Evolutionary conservation across 805 yeast species (phyloP).

Genomic region (Starmerella potacharoeniae): DNA sequence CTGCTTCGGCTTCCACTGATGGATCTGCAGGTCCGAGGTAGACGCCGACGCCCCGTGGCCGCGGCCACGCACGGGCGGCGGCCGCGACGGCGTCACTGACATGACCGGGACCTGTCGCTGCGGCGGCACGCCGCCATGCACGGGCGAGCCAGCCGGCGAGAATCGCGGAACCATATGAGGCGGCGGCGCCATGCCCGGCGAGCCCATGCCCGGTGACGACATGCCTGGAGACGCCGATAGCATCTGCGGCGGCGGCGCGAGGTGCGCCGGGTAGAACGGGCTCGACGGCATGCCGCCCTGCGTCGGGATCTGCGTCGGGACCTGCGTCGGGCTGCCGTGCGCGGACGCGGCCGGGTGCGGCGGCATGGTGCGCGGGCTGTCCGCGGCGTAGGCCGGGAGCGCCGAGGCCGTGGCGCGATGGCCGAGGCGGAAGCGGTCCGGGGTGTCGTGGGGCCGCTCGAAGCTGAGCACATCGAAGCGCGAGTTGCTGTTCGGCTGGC

Average conservation of each 20-base stretch:
- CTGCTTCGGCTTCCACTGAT: constrained; percentile 21
- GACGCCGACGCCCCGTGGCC: constrained; percentile 9
- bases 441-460: constrained; percentile 15
- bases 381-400: constrained; percentile 16
- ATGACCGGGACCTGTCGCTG: constrained; percentile 1
- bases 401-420: constrained; percentile 22
- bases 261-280: constrained; percentile 13
- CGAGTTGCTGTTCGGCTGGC: constrained; percentile 5
- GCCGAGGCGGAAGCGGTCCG: constrained; percentile 18
- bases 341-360: background rate
- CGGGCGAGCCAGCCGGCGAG: background rate
- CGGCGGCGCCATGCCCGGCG: background rate
- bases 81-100: constrained; percentile 4
- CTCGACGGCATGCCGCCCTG: background rate
- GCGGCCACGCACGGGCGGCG: constrained; percentile 1
- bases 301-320: background rate
- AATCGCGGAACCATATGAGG: background rate
- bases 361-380: background rate
- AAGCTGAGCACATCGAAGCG: constrained; percentile 21
- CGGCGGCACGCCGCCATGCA: background rate
- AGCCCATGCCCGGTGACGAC: background rate
- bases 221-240: background rate
- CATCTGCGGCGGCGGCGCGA: constrained; percentile 4
- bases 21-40: constrained; percentile 19
- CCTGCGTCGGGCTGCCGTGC: background rate